Evolutionary conservation across 2,329 filamentous ascomycete genomes (phyloP).

Genomic region (Arthroderma sp.): DNA sequence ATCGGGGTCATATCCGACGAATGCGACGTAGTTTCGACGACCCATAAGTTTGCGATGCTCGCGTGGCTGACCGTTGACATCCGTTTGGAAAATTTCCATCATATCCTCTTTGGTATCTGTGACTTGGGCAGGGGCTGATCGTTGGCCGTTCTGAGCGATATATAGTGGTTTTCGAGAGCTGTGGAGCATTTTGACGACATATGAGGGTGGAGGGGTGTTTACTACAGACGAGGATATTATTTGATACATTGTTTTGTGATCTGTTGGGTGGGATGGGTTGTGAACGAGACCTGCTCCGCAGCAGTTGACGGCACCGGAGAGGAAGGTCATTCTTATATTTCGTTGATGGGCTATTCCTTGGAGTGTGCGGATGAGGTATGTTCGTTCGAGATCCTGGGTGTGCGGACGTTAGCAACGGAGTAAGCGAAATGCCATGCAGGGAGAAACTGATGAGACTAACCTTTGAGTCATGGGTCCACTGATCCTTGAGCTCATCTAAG

Average conservation of each 20-base stretch:
- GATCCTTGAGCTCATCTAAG: slow-evolving; percentile 83
- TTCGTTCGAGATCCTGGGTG: slow-evolving; percentile 70
- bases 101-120: slow-evolving; percentile 98
- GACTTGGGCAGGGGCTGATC: slow-evolving; percentile 49
- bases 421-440: background rate
- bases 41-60: slow-evolving; percentile 91
- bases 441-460: slow-evolving; percentile 25
- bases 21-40: slow-evolving; percentile 78
- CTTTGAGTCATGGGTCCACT: slow-evolving; percentile 98
- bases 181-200: slow-evolving; percentile 89
- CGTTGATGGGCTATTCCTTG: slow-evolving; percentile 94
- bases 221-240: slow-evolving; percentile 88
- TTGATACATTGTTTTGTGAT: slow-evolving; percentile 99
- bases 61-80: slow-evolving; percentile 68
- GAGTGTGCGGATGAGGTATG: slow-evolving; percentile 87
- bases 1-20: slow-evolving; percentile 89
- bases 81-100: slow-evolving; percentile 98
- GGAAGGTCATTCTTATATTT: slow-evolving; percentile 88
- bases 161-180: slow-evolving; percentile 78
- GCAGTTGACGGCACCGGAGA: slow-evolving; percentile 79
- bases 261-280: slow-evolving; percentile 76
- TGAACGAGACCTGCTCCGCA: slow-evolving; percentile 89
- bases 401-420: slow-evolving; percentile 3
- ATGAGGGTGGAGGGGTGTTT: slow-evolving; percentile 69
- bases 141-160: slow-evolving; percentile 74